These are phyloP conservation scores for Aureobasidium sp. DNA, from an alignment of 2,329 filamentous ascomycete genomes.

Conservation along the genomic window DNA sequence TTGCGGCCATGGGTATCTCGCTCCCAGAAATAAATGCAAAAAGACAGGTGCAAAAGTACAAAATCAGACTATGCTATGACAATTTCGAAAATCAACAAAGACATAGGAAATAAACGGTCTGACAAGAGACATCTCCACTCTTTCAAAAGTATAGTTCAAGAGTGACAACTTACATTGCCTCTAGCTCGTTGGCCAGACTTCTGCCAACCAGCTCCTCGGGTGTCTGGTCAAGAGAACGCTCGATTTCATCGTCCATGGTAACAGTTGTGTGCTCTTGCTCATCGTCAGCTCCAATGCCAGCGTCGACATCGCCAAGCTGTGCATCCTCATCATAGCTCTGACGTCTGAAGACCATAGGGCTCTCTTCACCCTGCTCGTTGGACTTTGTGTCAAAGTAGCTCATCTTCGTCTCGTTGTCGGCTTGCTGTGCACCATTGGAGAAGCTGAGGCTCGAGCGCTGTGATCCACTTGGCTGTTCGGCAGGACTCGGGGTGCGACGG, in stretches of 20 bases:
- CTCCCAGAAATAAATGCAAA: conserved; percentile 11
- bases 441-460: conserved; percentile 14
- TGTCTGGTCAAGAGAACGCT: conserved; percentile 17
- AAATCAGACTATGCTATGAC: neutral
- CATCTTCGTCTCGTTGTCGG: neutral
- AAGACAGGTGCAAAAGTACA: neutral
- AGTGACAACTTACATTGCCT: conserved; percentile 1
- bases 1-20: conserved; percentile 17
- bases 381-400: neutral
- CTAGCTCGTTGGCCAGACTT: conserved; percentile 25
- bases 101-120: conserved; percentile 9
- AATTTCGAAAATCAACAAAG: conserved; percentile 7
- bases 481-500: conserved; percentile 52
- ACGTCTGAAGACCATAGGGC: conserved; percentile 48
- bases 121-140: neutral
- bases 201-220: conserved; percentile 16
- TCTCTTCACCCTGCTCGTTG: conserved; percentile 23
- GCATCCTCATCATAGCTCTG: conserved; percentile 55
- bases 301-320: conserved; percentile 44
- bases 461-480: neutral
- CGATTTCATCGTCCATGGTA: conserved; percentile 21
- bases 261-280: conserved; percentile 23
- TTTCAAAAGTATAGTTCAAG: neutral
- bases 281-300: conserved; percentile 30
- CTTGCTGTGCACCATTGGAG: conserved; percentile 17